These are phyloP conservation scores for Saccharomyces hybrid DNA, from an alignment of 1,139 yeast genomes.

Conservation along the genomic window DNA sequence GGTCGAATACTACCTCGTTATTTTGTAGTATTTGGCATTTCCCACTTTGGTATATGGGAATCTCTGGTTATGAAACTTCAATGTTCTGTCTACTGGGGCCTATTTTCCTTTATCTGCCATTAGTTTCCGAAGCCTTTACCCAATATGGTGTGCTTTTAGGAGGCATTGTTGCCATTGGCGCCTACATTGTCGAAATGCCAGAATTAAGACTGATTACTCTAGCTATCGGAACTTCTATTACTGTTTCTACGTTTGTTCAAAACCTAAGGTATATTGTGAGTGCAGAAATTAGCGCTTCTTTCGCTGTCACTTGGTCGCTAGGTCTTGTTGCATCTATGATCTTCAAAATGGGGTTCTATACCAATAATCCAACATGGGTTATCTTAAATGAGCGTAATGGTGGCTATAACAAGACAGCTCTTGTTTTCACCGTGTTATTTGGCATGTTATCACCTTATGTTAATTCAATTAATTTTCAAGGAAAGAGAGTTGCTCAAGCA, in stretches of 20 bases:
- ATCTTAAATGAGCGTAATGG: conserved; percentile 81
- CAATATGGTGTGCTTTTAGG: conserved; percentile 50
- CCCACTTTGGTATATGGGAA: conserved; percentile 97
- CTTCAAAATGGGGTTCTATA: conserved; percentile 64
- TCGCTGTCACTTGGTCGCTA: conserved; percentile 52
- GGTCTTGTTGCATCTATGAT: conserved; percentile 71
- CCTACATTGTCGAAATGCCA: conserved; percentile 62
- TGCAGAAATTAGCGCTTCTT: conserved; percentile 26
- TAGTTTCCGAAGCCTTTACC: conserved; percentile 42
- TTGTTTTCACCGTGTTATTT: conserved; percentile 55
- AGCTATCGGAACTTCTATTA: conserved; percentile 60
- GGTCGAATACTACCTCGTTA: conserved; percentile 76
- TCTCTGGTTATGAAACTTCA: conserved; percentile 84
- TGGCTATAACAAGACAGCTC: conserved; percentile 71
- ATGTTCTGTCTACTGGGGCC: conserved; percentile 54
- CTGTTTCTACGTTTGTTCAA: conserved; percentile 52
- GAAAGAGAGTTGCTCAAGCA: conserved; percentile 6
- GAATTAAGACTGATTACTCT: conserved; percentile 56
- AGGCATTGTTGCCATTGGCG: conserved; percentile 64
- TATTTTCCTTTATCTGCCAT: conserved; percentile 46
- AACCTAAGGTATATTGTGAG: conserved; percentile 47
- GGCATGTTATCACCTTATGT: conserved; percentile 47
- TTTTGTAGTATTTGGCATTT: conserved; percentile 91
- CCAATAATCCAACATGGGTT: conserved; percentile 96
- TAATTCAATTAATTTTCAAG: conserved; percentile 15